Evolutionary conservation across 177 flowering plant genomes (phyloP).

Genomic region (Tripterygium wilfordii): DNA sequence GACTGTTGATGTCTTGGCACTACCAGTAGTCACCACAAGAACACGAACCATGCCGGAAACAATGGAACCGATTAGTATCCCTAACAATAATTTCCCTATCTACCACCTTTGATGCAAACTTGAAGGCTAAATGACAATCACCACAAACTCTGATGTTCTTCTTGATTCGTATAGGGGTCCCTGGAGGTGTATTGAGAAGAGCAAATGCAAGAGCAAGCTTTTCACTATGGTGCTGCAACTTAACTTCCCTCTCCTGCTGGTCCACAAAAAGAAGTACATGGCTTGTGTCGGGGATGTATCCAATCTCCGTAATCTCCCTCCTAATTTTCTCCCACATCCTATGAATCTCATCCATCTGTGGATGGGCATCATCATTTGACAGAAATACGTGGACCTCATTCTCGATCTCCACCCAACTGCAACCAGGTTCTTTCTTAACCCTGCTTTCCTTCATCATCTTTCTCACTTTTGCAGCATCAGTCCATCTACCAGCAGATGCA

Average conservation of each 20-base stretch:
- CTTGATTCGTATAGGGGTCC: constrained; percentile 29
- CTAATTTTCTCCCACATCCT: constrained; percentile 39
- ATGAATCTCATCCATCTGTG: constrained; percentile 33
- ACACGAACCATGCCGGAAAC: constrained; percentile 19
- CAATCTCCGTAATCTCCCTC: constrained; percentile 37
- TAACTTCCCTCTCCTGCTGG: constrained; percentile 47
- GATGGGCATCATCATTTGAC: constrained; percentile 50
- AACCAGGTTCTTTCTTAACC: constrained; percentile 47
- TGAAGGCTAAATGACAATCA: constrained; percentile 24
- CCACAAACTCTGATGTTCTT: constrained; percentile 35
- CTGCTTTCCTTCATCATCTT: constrained; percentile 42
- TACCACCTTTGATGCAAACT: constrained; percentile 15
- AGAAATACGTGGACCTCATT: constrained; percentile 49
- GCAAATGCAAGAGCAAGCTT: constrained; percentile 49
- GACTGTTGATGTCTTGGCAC: constrained; percentile 2
- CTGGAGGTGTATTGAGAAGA: constrained; percentile 31
- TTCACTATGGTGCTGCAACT: constrained; percentile 49
- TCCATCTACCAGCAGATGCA: constrained; percentile 52
- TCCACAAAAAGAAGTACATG: constrained; percentile 46
- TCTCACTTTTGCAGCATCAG: constrained; percentile 49
- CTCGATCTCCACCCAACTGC: constrained; percentile 68
- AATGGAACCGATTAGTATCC: constrained; percentile 23
- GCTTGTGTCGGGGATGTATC: constrained; percentile 56
- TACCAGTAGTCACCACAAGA: constrained; percentile 27
- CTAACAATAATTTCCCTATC: constrained; percentile 21